Conservation (phyloP, 441 rosid genomes). For the Biscutella auriculata region DNA sequence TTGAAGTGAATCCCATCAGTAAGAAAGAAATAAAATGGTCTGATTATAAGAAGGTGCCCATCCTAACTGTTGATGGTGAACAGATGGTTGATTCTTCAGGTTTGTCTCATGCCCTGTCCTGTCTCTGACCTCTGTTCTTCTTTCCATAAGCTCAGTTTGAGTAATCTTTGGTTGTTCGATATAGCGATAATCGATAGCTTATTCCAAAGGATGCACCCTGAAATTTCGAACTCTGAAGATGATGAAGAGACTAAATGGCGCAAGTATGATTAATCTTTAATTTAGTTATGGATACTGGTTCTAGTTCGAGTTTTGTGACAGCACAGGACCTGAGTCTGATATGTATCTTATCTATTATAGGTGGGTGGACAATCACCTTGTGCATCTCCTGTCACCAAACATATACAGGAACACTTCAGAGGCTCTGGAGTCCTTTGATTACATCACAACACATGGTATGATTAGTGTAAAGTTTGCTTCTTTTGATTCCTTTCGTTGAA, state of each 20-base stretch:
- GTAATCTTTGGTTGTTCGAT: slow-evolving; percentile 3
- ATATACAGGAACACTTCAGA: slow-evolving; percentile 67
- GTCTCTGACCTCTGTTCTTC: not conserved
- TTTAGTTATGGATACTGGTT: not conserved
- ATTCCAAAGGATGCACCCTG: slow-evolving; percentile 54
- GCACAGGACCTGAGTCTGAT: not conserved
- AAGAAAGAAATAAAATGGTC: slow-evolving; percentile 95
- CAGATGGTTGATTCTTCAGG: slow-evolving; percentile 93
- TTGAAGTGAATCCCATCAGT: slow-evolving; percentile 81
- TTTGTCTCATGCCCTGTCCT: slow-evolving; percentile 18
- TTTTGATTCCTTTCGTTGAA: too few relatives aligned
- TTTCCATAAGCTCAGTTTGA: not conserved
- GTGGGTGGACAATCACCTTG: slow-evolving; percentile 93
- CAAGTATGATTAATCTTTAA: slow-evolving; percentile 32
- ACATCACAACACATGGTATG: slow-evolving; percentile 81
- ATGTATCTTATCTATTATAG: slow-evolving; percentile 24
- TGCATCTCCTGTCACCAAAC: slow-evolving; percentile 86
- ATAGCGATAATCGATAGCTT: slow-evolving; percentile 62
- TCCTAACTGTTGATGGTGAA: slow-evolving; percentile 65
- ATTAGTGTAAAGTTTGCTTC: not conserved
- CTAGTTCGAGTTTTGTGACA: not conserved
- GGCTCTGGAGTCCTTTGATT: slow-evolving; percentile 85
- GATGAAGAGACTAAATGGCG: slow-evolving; percentile 82
- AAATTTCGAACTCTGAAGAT: slow-evolving; percentile 23
- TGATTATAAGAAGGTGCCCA: slow-evolving; percentile 88